Evolutionary conservation across 139 green algal species (phyloP), one percentile per base, ranked within the genome.

Genomic region (Chloropicon primus): DNA sequence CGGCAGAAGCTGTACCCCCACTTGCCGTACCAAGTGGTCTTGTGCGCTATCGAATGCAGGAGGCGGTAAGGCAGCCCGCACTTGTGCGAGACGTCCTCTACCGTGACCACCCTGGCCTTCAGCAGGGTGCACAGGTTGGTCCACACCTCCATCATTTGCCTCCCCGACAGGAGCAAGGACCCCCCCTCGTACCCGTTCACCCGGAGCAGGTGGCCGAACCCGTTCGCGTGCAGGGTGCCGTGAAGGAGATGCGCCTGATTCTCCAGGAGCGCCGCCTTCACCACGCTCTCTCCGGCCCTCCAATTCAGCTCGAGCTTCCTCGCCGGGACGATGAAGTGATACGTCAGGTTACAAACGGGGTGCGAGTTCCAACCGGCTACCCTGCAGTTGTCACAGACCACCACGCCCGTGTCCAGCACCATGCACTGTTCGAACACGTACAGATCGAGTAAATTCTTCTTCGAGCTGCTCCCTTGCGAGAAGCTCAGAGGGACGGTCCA

Each of bases 11-110:
- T 73, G 81, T 98, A 99, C 17, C 91, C 94, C 86, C 90, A 97
- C 73, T 88, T 87, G 72, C 91, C 93, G 81, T 99, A 99, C 91
- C 93, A 97, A 2, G 95, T 96, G 22, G 26, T 53, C 23, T 85
- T 81, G 76, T 91, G 83, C 0, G 91, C 90, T 21, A 87, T 83
- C 21, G 84, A 76, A 82, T 96, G 87, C 83, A 98, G 82, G 73
- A 98, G 83, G 22, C 95, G 86, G 82, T 97, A 83, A 84, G 97
- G 92, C 88, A 99, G 96, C 3, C 87, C 86, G 22, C 75, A 79
- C 87, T 96, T 97, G 84, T 94, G 95, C 27, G 86, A 93, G 23
- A 98, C 94, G 76, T 99, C 95, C 78, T 98, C 93, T 1, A 95
- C 90, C 21, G 84, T 88, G 25, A 89, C 80, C 73, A 80, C 71